These are phyloP conservation scores for Phoenix roebelenii DNA, from an alignment of 176 grass and related monocot species.

Conservation along the genomic window DNA sequence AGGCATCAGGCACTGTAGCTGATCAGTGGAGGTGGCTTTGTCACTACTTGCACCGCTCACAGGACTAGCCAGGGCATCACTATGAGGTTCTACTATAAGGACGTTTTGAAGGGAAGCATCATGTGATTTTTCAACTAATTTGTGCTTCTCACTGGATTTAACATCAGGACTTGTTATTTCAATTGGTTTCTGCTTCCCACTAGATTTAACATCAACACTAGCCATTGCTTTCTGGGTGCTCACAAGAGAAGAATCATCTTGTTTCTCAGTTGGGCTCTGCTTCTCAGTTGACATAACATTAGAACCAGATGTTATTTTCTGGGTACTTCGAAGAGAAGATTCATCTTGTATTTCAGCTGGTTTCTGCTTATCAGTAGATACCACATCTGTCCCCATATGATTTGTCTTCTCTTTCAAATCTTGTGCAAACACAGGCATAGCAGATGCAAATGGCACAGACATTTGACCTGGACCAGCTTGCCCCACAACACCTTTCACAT, in stretches of 20 bases:
- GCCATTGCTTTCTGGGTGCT: slow-evolving; percentile 41
- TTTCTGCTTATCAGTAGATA: background rate
- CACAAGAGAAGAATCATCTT: slow-evolving; percentile 11
- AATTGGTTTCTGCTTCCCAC: slow-evolving; percentile 24
- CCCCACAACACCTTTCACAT: slow-evolving; percentile 33
- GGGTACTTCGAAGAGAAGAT: background rate
- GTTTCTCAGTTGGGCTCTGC: background rate
- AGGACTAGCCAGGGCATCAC: background rate
- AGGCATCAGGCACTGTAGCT: background rate
- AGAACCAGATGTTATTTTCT: background rate
- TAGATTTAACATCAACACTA: slow-evolving; percentile 13
- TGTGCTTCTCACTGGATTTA: slow-evolving; percentile 24
- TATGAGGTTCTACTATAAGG: background rate
- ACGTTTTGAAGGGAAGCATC: slow-evolving; percentile 16
- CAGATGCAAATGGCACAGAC: slow-evolving; percentile 20
- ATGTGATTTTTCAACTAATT: slow-evolving; percentile 21
- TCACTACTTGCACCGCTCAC: background rate
- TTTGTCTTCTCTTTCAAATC: slow-evolving; percentile 21
- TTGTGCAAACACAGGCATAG: slow-evolving; percentile 40
- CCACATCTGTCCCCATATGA: background rate
- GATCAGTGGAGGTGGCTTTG: background rate
- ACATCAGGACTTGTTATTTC: slow-evolving; percentile 32
- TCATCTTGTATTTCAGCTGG: slow-evolving; percentile 3
- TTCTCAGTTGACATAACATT: background rate
- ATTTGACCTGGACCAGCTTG: slow-evolving; percentile 22